Conservation (phyloP, 2,329 filamentous ascomycete genomes). For the Ophiostoma sp. region DNA sequence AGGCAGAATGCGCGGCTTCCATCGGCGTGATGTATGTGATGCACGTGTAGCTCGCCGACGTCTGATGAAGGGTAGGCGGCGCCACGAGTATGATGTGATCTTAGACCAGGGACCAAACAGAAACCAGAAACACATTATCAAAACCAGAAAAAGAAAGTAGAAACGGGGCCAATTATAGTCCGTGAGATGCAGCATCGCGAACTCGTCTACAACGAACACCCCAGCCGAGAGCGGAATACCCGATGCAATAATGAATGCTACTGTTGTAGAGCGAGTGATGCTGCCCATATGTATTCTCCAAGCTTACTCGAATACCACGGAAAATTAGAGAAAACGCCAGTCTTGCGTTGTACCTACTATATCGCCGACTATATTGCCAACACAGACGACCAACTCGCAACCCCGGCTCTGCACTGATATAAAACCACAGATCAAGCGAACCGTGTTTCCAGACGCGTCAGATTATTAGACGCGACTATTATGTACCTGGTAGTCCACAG, state of each 20-base stretch:
- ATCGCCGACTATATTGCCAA: background rate
- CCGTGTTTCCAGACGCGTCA: background rate
- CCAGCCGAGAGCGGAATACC: too few species aligned
- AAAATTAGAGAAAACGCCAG: too few species aligned
- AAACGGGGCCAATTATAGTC: background rate
- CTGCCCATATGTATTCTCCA: too few species aligned
- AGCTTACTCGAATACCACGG: too few species aligned
- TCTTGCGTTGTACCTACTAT: slow-evolving; percentile 2
- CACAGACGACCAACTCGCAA: background rate
- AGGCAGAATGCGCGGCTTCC: background rate
- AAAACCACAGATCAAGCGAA: background rate
- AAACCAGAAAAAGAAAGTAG: background rate
- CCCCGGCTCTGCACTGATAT: background rate
- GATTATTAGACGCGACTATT: background rate
- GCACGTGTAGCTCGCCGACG: background rate
- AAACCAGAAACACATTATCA: background rate
- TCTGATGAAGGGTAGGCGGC: background rate
- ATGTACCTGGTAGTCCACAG: background rate
- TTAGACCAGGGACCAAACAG: background rate
- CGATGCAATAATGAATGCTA: too few species aligned
- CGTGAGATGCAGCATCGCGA: too few species aligned
- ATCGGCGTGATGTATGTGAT: background rate
- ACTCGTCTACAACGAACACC: too few species aligned
- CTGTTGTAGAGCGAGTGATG: too few species aligned
- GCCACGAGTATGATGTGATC: background rate